A percentile compares a stretch with the other conserved stretches of the same genome.
These are phyloP conservation scores for Terfezia boudieri DNA, from an alignment of 495 filamentous ascomycete genomes.

Conservation along the genomic window DNA sequence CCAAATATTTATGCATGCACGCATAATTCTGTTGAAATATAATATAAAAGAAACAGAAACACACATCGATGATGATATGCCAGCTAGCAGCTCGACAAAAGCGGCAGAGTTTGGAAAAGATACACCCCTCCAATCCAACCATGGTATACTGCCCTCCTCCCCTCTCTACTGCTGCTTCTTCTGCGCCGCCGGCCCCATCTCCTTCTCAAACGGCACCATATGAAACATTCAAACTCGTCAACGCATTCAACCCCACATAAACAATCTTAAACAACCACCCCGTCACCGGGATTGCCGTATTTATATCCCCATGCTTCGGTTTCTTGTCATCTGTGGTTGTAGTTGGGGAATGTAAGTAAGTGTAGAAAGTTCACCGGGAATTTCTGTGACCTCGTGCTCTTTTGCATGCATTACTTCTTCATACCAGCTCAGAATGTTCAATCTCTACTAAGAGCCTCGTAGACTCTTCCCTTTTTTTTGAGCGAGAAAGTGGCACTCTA, in stretches of 20 bases:
- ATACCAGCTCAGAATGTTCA: too few species aligned
- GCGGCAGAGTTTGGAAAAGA: too few species aligned
- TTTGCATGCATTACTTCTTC: too few species aligned
- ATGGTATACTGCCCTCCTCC: not conserved
- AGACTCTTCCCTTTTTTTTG: too few species aligned
- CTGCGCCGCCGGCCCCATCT: constrained; percentile 66
- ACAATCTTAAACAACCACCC: constrained; percentile 66
- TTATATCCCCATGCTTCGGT: not conserved
- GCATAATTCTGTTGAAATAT: too few species aligned
- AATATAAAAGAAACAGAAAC: too few species aligned
- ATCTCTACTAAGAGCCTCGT: too few species aligned
- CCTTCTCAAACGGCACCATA: constrained; percentile 90
- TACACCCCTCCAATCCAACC: too few species aligned
- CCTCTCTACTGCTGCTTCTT: constrained; percentile 39
- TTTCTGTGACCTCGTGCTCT: not conserved
- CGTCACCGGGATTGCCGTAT: constrained; percentile 1
- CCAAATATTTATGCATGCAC: too few species aligned
- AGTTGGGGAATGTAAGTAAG: not conserved
- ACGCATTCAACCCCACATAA: constrained; percentile 48
- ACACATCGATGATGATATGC: too few species aligned
- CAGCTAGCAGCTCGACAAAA: too few species aligned
- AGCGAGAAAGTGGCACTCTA: too few species aligned
- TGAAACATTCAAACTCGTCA: constrained; percentile 61
- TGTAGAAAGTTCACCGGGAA: not conserved
- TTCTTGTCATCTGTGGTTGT: not conserved